Conservation (phyloP, 371 early-diverging fungal genomes). For the Mortierella sp. region DNA sequence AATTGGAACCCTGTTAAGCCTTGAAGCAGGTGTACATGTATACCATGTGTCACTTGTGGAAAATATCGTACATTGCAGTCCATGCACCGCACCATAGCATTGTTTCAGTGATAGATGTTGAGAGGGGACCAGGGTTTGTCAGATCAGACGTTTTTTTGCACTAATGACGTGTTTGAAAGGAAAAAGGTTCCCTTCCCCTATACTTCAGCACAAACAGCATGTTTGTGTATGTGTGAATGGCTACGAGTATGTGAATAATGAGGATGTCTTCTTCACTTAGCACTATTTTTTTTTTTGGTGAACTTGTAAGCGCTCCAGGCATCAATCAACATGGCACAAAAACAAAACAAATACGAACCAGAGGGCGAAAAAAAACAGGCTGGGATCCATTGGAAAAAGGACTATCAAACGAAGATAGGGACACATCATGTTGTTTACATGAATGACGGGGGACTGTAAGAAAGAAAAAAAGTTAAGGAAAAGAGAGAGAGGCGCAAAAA, state of each 20-base stretch:
- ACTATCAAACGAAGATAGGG: not conserved
- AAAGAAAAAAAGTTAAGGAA: not conserved
- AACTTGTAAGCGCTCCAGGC: not conserved
- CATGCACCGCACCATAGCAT: not conserved
- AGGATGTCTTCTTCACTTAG: not conserved
- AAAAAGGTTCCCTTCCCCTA: no score
- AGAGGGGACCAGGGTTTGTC: no score
- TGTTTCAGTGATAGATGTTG: no score
- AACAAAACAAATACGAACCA: not conserved
- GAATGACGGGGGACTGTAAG: not conserved
- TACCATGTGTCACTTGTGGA: not conserved
- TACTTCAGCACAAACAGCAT: no score
- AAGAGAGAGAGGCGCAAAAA: not conserved
- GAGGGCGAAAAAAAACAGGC: no score
- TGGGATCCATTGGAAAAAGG: not conserved
- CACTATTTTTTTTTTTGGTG: not conserved
- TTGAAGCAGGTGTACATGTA: not conserved
- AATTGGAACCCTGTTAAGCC: not conserved
- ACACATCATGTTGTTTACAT: not conserved
- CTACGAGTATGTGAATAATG: not conserved
- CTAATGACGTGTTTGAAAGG: no score
- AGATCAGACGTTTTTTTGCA: no score
- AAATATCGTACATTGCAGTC: not conserved
- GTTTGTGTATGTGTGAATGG: not conserved
- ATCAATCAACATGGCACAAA: not conserved